A percentile compares a stretch with the other conserved stretches of the same genome.
These are phyloP conservation scores for Exsudoporus floridanus DNA, from an alignment of 1,284 basidiomycete genomes.

Conservation along the genomic window DNA sequence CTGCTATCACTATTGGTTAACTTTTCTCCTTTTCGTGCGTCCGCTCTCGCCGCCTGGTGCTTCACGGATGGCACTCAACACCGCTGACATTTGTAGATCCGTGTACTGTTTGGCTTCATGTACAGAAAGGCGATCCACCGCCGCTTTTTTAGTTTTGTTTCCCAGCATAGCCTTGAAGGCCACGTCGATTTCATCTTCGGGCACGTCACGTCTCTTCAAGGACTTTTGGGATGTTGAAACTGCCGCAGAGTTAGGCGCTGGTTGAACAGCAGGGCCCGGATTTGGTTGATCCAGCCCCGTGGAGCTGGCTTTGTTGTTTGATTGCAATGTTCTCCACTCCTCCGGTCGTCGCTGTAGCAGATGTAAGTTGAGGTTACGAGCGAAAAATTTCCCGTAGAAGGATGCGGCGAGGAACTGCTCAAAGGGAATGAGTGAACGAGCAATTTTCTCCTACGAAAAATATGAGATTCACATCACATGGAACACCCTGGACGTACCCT, in stretches of 20 bases:
- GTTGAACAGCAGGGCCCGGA: neutral
- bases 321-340: conserved; percentile 74
- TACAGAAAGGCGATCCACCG: conserved; percentile 4
- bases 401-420: conserved; percentile 72
- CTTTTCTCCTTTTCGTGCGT: conserved; percentile 24
- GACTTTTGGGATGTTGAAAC: conserved; percentile 7
- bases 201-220: conserved; percentile 33
- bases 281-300: conserved; percentile 5
- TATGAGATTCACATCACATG: conserved; percentile 8
- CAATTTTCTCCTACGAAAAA: conserved; percentile 82
- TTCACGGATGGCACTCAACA: conserved; percentile 32
- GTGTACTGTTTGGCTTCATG: conserved; percentile 12
- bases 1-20: neutral
- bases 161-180: conserved; percentile 61
- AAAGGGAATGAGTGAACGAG: conserved; percentile 69
- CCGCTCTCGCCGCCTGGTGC: conserved; percentile 25
- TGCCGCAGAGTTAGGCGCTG: neutral
- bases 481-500: conserved; percentile 54
- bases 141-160: conserved; percentile 54
- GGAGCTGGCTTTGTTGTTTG: conserved; percentile 23
- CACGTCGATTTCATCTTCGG: conserved; percentile 66
- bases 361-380: conserved; percentile 74
- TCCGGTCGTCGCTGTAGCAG: conserved; percentile 76
- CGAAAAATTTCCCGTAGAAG: conserved; percentile 85
- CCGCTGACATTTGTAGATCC: conserved; percentile 35